Percentiles rank a stretch among this genome's conserved stretches.
Evolutionary conservation across 169 alveolate species (phyloP).

Genomic region (Plasmodium gallinaceum): DNA sequence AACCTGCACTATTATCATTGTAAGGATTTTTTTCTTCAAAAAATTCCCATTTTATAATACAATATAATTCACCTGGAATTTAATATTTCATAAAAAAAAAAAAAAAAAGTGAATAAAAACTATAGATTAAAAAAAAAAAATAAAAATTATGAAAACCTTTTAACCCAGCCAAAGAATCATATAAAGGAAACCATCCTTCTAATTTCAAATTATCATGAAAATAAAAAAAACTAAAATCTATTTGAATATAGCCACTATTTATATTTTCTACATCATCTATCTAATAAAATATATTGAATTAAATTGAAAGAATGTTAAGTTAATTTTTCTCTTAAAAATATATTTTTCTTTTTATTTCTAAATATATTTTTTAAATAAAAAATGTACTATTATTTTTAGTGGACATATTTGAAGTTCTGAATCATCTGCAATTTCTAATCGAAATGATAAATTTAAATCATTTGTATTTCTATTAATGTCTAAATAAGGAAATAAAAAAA

Average conservation of each 20-base stretch:
- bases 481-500: not conserved
- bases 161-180: constrained; percentile 72
- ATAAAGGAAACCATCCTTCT: constrained; percentile 79
- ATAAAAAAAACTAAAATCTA: constrained; percentile 70
- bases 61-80: constrained; percentile 63
- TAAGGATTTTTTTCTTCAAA: constrained; percentile 77
- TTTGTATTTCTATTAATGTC: constrained; percentile 43
- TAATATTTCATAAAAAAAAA: constrained; percentile 1
- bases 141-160: constrained; percentile 27
- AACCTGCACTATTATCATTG: constrained; percentile 77
- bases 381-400: constrained; percentile 60
- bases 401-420: constrained; percentile 76
- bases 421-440: constrained; percentile 78
- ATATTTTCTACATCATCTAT: constrained; percentile 71
- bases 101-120: not conserved
- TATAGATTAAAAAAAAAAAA: not conserved
- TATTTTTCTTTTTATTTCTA: too few relatives aligned
- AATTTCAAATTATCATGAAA: constrained; percentile 66
- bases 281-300: constrained; percentile 16
- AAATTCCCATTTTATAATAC: constrained; percentile 75
- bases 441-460: constrained; percentile 65
- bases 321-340: not conserved
- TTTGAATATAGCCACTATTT: constrained; percentile 60
- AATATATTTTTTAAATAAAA: too few relatives aligned
- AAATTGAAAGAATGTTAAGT: not conserved